Evolutionary conservation across 2,329 filamentous ascomycete genomes (phyloP), one percentile per base, ranked within the genome.

Genomic region (Xylariaceae sp.): DNA sequence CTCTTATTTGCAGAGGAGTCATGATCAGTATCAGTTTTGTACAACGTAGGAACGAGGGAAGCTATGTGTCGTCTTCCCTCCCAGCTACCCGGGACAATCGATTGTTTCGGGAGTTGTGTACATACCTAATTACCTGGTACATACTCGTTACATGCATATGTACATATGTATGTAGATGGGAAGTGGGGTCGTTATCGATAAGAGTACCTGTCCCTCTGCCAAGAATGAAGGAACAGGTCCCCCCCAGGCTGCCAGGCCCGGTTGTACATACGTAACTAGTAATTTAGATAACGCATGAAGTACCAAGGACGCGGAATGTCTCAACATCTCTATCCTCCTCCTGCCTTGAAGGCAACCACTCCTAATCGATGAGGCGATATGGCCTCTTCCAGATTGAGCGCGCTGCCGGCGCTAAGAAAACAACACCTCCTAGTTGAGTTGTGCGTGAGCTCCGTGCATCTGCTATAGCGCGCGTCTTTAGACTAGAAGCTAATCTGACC

Each of bases 371-470:
- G 52, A 66, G 50, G 44, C 44, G 61, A 50, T 7, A 84, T 84
- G 81, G 66, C 75, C 9, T 72, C 76, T 26, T 65, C 75, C 18
- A 75, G 74, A 47, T 73, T 84, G 67, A 73, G 71, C 41, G 72
- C 71, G 44, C 69, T 86, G 60, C 80, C 83, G 9, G 78, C 83
- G 49, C 65, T 93, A 68, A 84, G 88, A 67, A 86, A 82, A 72
- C 89, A 95, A 73, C 88, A 92, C 70, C 81, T 95, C 48, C 80
- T 92, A 41, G 82, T 90, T 56, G 91, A 95, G 77, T 95, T 93
- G 90, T 95, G 79, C 64, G 88, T 76, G 48, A 44, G 47, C 40
- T 50, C 37, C 21, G 42, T 44, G 43, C 37, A 47, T 48, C 44
- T 48, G 20, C 42, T 40, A 20, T 44, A 29, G 3, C 32, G 41